Evolutionary conservation across 1,284 basidiomycete genomes (phyloP).

Genomic region (Cutaneotrichosporon sp.): DNA sequence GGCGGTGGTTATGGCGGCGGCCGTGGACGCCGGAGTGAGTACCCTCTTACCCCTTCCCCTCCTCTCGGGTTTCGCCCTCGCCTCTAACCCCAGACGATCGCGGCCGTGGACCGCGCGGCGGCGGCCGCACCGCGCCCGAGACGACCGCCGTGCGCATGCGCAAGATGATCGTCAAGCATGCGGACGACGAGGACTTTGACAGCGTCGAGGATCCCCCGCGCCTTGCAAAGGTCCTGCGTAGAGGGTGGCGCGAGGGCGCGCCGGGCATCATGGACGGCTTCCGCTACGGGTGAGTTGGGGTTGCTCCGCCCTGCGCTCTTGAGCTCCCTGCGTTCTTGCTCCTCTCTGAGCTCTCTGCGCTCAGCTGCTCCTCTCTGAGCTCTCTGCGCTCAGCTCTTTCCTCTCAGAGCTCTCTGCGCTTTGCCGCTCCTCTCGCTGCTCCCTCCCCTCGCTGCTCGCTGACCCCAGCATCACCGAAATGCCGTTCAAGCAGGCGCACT

Average conservation of each 20-base stretch:
- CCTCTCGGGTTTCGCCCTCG: too few species aligned
- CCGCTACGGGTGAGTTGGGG: slow-evolving; percentile 63
- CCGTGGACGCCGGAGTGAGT: slow-evolving; percentile 32
- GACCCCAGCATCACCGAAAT: slow-evolving; percentile 73
- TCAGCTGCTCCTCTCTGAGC: too few species aligned
- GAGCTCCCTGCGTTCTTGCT: too few species aligned
- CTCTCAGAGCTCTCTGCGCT: too few species aligned
- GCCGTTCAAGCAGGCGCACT: slow-evolving; percentile 87
- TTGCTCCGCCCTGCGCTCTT: too few species aligned
- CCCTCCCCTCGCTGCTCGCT: too few species aligned
- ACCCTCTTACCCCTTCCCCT: too few species aligned
- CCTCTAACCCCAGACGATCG: slow-evolving; percentile 26
- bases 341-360: too few species aligned
- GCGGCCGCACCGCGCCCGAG: slow-evolving; percentile 55
- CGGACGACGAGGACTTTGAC: slow-evolving; percentile 63
- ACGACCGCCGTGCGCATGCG: slow-evolving; percentile 71
- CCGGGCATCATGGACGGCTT: slow-evolving; percentile 66
- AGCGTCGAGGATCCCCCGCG: slow-evolving; percentile 69
- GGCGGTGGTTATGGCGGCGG: too few species aligned
- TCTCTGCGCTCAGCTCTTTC: too few species aligned
- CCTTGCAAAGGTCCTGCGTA: slow-evolving; percentile 64
- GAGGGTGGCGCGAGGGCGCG: slow-evolving; percentile 64
- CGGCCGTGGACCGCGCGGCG: slow-evolving; percentile 30
- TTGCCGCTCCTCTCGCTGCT: too few species aligned
- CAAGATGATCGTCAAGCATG: slow-evolving; percentile 69